These are phyloP conservation scores for Boletus sp. DNA, from an alignment of 1,284 basidiomycete genomes.

Conservation along the genomic window DNA sequence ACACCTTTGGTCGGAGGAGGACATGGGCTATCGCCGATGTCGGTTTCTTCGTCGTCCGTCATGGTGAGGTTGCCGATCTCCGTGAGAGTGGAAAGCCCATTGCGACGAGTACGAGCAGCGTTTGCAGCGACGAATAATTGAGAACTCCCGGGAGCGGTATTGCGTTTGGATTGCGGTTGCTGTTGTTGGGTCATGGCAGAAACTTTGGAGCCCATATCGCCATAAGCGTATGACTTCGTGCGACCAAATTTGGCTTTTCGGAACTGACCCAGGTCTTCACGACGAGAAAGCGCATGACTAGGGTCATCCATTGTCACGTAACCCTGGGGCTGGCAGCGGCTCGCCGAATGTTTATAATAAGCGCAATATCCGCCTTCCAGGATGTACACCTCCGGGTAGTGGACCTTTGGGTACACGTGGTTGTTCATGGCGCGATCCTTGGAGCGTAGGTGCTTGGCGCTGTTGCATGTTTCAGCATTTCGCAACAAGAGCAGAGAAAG, in stretches of 20 bases:
- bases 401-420: slow-evolving; percentile 86
- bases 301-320: slow-evolving; percentile 97
- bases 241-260: slow-evolving; percentile 82
- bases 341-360: slow-evolving; percentile 70
- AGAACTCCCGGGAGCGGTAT: slow-evolving; percentile 51
- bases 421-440: slow-evolving; percentile 87
- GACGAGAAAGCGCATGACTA: slow-evolving; percentile 70
- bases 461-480: slow-evolving; percentile 33
- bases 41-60: slow-evolving; percentile 69
- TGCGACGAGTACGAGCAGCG: slow-evolving; percentile 56
- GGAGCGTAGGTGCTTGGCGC: slow-evolving; percentile 88
- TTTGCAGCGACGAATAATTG: slow-evolving; percentile 65
- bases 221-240: slow-evolving; percentile 86
- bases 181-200: slow-evolving; percentile 33
- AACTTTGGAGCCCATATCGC: slow-evolving; percentile 52
- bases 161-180: slow-evolving; percentile 50
- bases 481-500: slow-evolving; percentile 1
- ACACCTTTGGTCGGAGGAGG: slow-evolving; percentile 62
- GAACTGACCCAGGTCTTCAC: slow-evolving; percentile 88
- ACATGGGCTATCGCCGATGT: slow-evolving; percentile 77
- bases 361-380: slow-evolving; percentile 93
- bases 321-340: slow-evolving; percentile 73
- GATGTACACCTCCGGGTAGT: slow-evolving; percentile 96
- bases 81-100: slow-evolving; percentile 54
- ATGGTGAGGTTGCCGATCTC: slow-evolving; percentile 58